Evolutionary conservation across 306 rosid genomes (phyloP).

Genomic region (Pyrus pyrifolia): DNA sequence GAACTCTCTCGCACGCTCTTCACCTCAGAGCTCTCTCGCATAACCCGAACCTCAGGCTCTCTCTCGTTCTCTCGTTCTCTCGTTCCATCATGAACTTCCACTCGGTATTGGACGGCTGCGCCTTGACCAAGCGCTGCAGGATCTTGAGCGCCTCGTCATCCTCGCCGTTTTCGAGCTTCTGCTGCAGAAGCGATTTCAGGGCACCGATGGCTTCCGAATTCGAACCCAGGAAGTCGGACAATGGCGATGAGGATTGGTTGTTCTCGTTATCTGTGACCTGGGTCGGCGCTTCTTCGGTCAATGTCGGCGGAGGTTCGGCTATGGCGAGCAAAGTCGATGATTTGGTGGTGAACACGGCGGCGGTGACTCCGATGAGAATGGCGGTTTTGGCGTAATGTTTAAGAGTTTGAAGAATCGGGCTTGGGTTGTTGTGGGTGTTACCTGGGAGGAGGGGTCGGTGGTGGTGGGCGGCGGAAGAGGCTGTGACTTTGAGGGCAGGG

Average conservation of each 20-base stretch:
- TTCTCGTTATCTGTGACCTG: neutral
- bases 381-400: constrained; percentile 51
- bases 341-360: constrained; percentile 35
- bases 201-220: constrained; percentile 54
- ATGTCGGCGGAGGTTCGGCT: constrained; percentile 42
- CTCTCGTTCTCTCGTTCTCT: too few species aligned
- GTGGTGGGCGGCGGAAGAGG: constrained; percentile 20
- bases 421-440: neutral
- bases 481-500: constrained; percentile 28
- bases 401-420: constrained; percentile 31
- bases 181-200: constrained; percentile 65
- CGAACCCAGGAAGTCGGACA: constrained; percentile 50
- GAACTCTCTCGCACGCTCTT: too few species aligned
- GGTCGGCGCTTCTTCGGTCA: constrained; percentile 22
- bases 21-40: too few species aligned
- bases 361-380: constrained; percentile 40
- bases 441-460: neutral
- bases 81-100: constrained; percentile 82
- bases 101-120: constrained; percentile 57
- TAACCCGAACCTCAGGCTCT: too few species aligned
- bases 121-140: constrained; percentile 38
- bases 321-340: constrained; percentile 48
- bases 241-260: constrained; percentile 27
- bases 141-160: constrained; percentile 62
- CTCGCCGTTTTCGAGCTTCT: constrained; percentile 73